Conservation (phyloP, 2,329 filamentous ascomycete genomes). For the Aspergillus persii region DNA sequence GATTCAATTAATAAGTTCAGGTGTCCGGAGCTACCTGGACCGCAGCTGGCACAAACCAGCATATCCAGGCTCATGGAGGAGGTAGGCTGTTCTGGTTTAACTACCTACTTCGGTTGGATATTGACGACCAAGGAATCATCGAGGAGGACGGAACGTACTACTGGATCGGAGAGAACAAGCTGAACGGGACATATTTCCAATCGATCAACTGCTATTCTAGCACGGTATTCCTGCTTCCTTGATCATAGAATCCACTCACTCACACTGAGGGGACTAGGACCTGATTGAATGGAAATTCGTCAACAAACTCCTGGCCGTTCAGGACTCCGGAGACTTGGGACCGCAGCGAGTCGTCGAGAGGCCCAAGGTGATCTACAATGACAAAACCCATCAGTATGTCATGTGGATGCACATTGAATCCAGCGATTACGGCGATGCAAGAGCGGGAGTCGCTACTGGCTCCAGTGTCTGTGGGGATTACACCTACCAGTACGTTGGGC, state of each 20-base stretch:
- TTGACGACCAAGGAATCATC: constrained; percentile 41
- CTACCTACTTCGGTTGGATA: too few relatives aligned
- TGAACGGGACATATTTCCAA: constrained; percentile 59
- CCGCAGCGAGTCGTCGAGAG: constrained; percentile 63
- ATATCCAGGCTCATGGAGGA: constrained; percentile 66
- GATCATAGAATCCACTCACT: too few relatives aligned
- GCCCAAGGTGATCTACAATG: constrained; percentile 68
- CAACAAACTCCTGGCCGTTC: constrained; percentile 57
- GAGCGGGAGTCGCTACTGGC: constrained; percentile 62
- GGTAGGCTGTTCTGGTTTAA: constrained; percentile 34
- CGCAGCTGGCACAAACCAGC: constrained; percentile 46
- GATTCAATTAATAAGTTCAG: background rate
- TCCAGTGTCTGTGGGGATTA: constrained; percentile 62
- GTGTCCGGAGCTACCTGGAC: constrained; percentile 51
- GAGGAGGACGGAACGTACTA: constrained; percentile 60
- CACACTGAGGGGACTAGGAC: constrained; percentile 30
- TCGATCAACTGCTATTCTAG: constrained; percentile 68
- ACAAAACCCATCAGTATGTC: constrained; percentile 63
- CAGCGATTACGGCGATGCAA: constrained; percentile 60
- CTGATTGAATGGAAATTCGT: constrained; percentile 64
- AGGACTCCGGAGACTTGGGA: constrained; percentile 56
- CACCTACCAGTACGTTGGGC: constrained; percentile 35
- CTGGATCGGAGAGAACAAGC: constrained; percentile 69
- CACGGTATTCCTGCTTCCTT: constrained; percentile 23
- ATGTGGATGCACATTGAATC: constrained; percentile 68